Conservation (phyloP, 441 rosid genomes). For the Codiaeum variegatum region DNA sequence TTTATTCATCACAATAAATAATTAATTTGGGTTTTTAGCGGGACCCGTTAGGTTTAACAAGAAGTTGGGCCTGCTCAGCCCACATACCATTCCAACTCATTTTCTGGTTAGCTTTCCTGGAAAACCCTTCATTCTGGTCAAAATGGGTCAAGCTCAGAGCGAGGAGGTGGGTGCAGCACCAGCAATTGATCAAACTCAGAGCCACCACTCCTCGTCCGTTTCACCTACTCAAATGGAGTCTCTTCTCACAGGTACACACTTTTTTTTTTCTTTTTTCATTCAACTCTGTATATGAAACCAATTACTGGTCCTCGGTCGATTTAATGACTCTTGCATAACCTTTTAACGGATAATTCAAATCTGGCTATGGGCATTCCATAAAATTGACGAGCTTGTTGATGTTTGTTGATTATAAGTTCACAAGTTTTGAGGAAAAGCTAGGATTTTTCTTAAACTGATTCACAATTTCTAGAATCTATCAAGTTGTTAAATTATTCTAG, state of each 20-base stretch:
- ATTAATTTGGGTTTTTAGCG: no score
- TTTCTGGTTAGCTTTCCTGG: no score
- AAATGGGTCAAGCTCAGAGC: conserved; percentile 84
- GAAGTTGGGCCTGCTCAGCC: no score
- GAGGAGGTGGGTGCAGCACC: conserved; percentile 20
- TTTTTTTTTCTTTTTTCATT: background rate
- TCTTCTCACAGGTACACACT: conserved; percentile 56
- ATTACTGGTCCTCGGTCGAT: background rate
- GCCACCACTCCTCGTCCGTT: conserved; percentile 12
- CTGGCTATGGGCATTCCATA: background rate
- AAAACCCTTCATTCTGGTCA: background rate
- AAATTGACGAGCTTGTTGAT: background rate
- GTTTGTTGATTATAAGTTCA: background rate
- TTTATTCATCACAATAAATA: no score
- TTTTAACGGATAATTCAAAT: background rate
- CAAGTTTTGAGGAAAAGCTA: background rate
- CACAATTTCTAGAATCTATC: background rate
- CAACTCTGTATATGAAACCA: background rate
- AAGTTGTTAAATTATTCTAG: background rate
- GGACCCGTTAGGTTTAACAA: no score
- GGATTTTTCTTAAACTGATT: background rate
- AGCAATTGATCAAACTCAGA: conserved; percentile 18
- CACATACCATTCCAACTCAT: no score
- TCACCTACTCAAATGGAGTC: conserved; percentile 47
- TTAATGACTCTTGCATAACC: background rate